phyloP scores from a whole-genome alignment of 768 basidiomycete genomes.

The Terana coerulea region DNA sequence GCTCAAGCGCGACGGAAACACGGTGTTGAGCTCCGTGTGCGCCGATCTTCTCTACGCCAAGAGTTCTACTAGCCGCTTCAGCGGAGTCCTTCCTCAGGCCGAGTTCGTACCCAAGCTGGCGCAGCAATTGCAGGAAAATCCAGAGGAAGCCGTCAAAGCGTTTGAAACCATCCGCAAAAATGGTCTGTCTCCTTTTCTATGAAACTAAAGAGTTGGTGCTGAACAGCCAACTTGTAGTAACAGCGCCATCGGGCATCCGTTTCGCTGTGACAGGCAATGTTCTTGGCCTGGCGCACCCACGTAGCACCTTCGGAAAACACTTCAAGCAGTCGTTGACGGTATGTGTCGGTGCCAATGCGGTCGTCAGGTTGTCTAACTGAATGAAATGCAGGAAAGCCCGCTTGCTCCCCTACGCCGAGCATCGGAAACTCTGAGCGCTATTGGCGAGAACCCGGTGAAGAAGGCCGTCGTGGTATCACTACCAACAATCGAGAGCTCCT shows the following conservation, averaged over 20 bases:
- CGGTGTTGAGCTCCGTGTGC: constrained; percentile 71
- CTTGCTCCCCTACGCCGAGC: constrained; percentile 67
- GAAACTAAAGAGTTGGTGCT: no score
- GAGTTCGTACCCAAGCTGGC: constrained; percentile 78
- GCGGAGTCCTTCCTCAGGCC: constrained; percentile 65
- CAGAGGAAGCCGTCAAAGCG: constrained; percentile 66
- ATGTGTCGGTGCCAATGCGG: constrained; percentile 14
- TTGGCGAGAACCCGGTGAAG: constrained; percentile 70
- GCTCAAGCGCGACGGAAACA: constrained; percentile 84
- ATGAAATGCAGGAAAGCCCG: constrained; percentile 38
- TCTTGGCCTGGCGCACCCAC: constrained; percentile 61
- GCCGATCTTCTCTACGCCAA: constrained; percentile 62
- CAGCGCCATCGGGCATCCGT: constrained; percentile 75
- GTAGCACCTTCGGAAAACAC: constrained; percentile 68
- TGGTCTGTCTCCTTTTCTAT: no score
- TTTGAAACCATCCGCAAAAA: constrained; percentile 70
- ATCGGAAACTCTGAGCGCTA: constrained; percentile 62
- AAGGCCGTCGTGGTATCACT: constrained; percentile 85
- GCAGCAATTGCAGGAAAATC: constrained; percentile 66
- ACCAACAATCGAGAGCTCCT: constrained; percentile 93
- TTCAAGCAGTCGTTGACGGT: constrained; percentile 63
- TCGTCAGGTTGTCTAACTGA: neutral
- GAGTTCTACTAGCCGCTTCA: constrained; percentile 64
- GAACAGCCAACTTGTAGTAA: constrained; percentile 47
- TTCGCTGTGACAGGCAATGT: constrained; percentile 92